phyloP scores from a whole-genome alignment of 371 early-diverging fungal genomes.

The Chytridium lagenaria region DNA sequence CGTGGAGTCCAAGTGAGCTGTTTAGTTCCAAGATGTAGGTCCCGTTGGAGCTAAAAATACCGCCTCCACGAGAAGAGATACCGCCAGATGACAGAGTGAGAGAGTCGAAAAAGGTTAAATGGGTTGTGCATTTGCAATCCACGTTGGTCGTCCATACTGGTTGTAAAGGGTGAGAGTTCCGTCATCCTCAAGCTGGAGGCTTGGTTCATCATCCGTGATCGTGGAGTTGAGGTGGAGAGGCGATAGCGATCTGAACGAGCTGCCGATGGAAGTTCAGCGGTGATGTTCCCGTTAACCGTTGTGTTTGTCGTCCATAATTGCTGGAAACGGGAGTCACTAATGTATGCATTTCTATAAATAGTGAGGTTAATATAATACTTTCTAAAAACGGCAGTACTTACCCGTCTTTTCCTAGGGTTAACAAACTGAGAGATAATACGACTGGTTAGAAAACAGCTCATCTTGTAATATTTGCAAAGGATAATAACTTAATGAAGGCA shows the following conservation, averaged over 20 bases:
- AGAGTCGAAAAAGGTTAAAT: slow-evolving; percentile 3
- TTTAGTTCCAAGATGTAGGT: not conserved
- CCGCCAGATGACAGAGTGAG: not conserved
- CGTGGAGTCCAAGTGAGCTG: not conserved
- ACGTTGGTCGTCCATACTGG: not conserved
- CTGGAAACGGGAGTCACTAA: not conserved
- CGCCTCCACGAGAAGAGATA: not conserved
- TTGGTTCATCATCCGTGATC: not conserved
- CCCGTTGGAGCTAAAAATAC: not conserved
- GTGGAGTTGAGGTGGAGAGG: slow-evolving; percentile 7
- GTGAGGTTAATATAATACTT: not conserved
- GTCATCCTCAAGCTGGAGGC: slow-evolving; percentile 6
- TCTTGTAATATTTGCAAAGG: not conserved
- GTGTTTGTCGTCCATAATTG: not conserved
- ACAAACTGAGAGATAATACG: too few relatives aligned
- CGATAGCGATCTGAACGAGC: not conserved
- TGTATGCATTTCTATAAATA: not conserved
- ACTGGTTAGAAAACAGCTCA: not conserved
- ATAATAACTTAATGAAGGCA: not conserved
- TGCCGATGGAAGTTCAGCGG: slow-evolving; percentile 1
- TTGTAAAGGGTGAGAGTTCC: not conserved
- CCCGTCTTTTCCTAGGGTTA: slow-evolving; percentile 4
- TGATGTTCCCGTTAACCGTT: not conserved
- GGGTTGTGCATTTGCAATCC: slow-evolving; percentile 6
- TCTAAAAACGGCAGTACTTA: not conserved